phyloP scores from a whole-genome alignment of 169 alveolate species.

The Babesia bigemina region DNA sequence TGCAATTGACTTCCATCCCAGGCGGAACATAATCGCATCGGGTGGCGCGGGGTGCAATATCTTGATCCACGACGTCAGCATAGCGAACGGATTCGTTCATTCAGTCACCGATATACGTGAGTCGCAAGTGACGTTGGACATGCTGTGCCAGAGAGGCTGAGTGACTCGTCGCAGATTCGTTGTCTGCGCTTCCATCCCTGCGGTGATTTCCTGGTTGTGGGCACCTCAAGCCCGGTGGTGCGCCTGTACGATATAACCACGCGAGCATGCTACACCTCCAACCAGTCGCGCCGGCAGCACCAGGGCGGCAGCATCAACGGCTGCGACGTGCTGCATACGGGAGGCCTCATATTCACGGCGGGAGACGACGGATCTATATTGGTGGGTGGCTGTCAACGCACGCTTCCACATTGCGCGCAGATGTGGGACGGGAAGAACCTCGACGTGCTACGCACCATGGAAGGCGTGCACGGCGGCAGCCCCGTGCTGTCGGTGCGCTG shows the following conservation, averaged over 20 bases:
- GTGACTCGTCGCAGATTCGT: conserved; percentile 49
- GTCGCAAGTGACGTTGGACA: conserved; percentile 2
- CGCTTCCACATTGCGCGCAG: neutral
- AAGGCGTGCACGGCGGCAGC: conserved; percentile 61
- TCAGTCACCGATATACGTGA: conserved; percentile 56
- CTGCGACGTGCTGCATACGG: conserved; percentile 52
- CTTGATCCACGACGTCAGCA: conserved; percentile 57
- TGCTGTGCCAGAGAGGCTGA: conserved; percentile 21
- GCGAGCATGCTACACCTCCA: conserved; percentile 63
- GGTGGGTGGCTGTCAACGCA: neutral
- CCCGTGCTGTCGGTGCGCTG: conserved; percentile 69
- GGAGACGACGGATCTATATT: conserved; percentile 66
- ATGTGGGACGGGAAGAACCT: conserved; percentile 76
- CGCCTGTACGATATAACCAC: conserved; percentile 74
- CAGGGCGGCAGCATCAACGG: conserved; percentile 69
- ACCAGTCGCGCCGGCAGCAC: conserved; percentile 54
- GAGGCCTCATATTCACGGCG: conserved; percentile 59
- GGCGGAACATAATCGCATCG: conserved; percentile 72
- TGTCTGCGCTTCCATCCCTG: conserved; percentile 76
- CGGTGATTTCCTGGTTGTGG: conserved; percentile 76
- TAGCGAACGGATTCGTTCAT: conserved; percentile 53
- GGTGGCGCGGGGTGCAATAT: conserved; percentile 73
- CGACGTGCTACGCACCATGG: conserved; percentile 63
- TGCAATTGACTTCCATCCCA: conserved; percentile 68
- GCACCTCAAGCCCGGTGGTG: conserved; percentile 70